These are phyloP conservation scores for Nothomitra cinnamomea DNA, from an alignment of 2,329 filamentous ascomycete genomes.

Conservation along the genomic window DNA sequence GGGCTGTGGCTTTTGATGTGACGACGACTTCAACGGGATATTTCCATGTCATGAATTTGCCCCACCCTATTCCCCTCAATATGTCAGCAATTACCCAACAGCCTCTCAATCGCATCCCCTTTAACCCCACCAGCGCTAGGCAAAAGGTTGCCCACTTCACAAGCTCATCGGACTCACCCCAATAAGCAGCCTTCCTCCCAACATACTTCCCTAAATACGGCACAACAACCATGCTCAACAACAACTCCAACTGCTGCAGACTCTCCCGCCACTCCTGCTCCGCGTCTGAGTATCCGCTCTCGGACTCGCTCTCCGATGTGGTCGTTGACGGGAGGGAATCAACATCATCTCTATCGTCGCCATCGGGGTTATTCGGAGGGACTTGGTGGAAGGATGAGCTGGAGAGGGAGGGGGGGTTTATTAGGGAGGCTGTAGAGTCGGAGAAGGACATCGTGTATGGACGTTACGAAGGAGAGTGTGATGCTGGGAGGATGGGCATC, in stretches of 20 bases:
- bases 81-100: background rate
- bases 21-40: conserved; percentile 61
- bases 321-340: conserved; percentile 34
- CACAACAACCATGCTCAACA: conserved; percentile 86
- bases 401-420: background rate
- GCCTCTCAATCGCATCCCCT: too few relatives aligned
- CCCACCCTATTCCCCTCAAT: conserved; percentile 51
- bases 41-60: conserved; percentile 85
- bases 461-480: too few relatives aligned
- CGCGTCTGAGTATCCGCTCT: conserved; percentile 47
- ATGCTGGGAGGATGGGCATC: too few relatives aligned
- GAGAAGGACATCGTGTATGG: background rate
- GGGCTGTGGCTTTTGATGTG: conserved; percentile 44
- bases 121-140: too few relatives aligned
- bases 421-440: background rate
- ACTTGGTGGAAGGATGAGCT: conserved; percentile 24
- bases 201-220: conserved; percentile 92
- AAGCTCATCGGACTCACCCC: conserved; percentile 53
- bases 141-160: too few relatives aligned
- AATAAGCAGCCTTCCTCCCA: conserved; percentile 87
- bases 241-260: conserved; percentile 78
- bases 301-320: conserved; percentile 33
- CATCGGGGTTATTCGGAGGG: conserved; percentile 15
- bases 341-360: conserved; percentile 24
- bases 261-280: conserved; percentile 92